Base-by-base conservation (phyloP, 148 eudicot genomes). In the Dysphania ambrosioides region DNA sequence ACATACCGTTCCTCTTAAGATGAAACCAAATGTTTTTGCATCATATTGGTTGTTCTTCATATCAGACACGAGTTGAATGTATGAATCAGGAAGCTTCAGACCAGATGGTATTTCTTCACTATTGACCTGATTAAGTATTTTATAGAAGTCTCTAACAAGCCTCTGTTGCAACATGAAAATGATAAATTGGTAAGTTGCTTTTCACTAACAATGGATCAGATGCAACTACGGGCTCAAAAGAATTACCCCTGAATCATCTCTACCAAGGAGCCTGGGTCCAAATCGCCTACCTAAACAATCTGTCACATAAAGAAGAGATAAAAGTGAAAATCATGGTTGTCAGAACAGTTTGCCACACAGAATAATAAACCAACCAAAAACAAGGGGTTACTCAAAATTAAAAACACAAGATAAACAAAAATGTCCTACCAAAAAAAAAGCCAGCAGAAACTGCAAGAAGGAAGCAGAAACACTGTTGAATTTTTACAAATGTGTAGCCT, bases 231-330 rank as follows among this genome's bases (percentile, higher is more conserved):
- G 26, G 66, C 76, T 80, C 51, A 75, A 75, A 77, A 31, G 10
- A 59, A 36, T 89, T 91, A 93, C 98, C 97, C 88, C 95, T 72
- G 97, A 84, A 84, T 91, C 89, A 83, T 87, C 83, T 82, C 91
- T 84, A 64, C 95, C 88, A 74, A 91, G 91, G 84, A 93, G 85
- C 87, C 78, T 86, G 66, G 98, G 97, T 55, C 97, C 97, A 83
- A 90, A 86, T 59, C 97, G 91, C 82, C 98, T 86, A 77, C 97
- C 97, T 83, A 91, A 84, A 84, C 98, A 93, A 88, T 88, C 98
- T 93, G 95, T 75, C 62, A 64, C 70, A 77, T 40, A n/a, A 60
- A 62, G 68, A n/a, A 49, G 68, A 63, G 21, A 51, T 31, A 30
- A 9, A 21, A 18, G 30, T 49, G 51, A 64, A 68, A 42, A 68